phyloP scores from a whole-genome alignment of 2,329 filamentous ascomycete species.

The Huntiella savannae region DNA sequence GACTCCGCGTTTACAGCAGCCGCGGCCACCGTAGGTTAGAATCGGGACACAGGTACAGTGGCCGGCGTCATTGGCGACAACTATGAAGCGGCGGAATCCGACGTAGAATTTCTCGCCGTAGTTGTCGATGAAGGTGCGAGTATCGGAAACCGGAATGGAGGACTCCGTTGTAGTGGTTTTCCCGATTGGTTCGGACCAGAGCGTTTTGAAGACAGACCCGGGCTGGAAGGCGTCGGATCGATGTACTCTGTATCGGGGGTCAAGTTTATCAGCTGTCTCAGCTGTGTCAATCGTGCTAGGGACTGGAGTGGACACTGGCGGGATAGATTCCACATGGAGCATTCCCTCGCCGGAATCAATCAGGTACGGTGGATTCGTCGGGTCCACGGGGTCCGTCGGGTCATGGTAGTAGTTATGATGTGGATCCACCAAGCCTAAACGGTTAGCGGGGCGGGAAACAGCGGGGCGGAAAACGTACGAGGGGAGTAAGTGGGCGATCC shows the following conservation, averaged over 20 bases:
- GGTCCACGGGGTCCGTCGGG: not conserved
- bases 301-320: not conserved
- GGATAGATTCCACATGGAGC: not conserved
- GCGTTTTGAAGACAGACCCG: constrained; percentile 33
- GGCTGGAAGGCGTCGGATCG: constrained; percentile 5
- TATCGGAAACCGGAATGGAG: constrained; percentile 18
- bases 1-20: constrained; percentile 32
- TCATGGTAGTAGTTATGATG: constrained; percentile 1
- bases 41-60: constrained; percentile 39
- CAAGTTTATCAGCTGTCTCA: not conserved
- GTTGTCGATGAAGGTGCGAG: constrained; percentile 19
- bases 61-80: constrained; percentile 31
- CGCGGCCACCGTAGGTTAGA: constrained; percentile 33
- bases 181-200: constrained; percentile 34
- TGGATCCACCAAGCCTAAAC: not conserved
- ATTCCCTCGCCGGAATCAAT: constrained; percentile 2
- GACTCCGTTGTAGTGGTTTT: constrained; percentile 15
- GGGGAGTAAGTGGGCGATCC: not conserved
- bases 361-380: not conserved
- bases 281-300: not conserved
- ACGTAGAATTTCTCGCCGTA: constrained; percentile 25
- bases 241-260: constrained; percentile 7
- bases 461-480: not conserved
- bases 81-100: constrained; percentile 35
- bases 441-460: not conserved